Conservation (phyloP, 2,329 filamentous ascomycete species). For the Talaromyces marneffei region DNA sequence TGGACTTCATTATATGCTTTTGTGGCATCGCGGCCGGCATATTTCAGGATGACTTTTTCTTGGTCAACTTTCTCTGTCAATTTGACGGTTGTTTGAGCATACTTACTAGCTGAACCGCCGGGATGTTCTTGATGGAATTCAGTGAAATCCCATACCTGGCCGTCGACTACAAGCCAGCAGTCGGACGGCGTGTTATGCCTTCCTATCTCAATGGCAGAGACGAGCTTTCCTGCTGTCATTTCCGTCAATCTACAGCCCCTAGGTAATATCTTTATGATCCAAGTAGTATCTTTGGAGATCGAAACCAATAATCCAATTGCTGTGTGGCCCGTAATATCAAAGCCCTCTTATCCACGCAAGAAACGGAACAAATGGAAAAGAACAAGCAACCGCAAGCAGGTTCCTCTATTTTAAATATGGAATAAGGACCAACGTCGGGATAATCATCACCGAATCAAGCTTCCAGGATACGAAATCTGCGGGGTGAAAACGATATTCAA, state of each 20-base stretch:
- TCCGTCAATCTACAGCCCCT: background rate
- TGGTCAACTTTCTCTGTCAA: background rate
- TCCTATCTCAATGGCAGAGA: constrained; percentile 43
- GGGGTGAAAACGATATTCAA: background rate
- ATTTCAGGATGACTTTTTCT: constrained; percentile 39
- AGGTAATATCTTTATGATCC: background rate
- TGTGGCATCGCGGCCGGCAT: constrained; percentile 43
- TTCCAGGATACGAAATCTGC: background rate
- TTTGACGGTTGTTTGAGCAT: constrained; percentile 4
- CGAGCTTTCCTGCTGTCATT: constrained; percentile 28
- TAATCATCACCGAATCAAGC: background rate
- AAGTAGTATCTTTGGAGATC: background rate
- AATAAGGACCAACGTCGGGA: background rate
- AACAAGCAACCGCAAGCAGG: background rate
- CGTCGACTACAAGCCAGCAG: constrained; percentile 64
- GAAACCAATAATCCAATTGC: background rate
- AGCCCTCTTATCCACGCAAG: too few species aligned
- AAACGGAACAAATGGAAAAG: background rate
- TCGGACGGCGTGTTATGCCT: constrained; percentile 46
- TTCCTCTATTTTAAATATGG: background rate
- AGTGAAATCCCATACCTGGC: constrained; percentile 62
- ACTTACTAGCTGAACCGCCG: constrained; percentile 51
- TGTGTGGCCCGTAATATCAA: background rate
- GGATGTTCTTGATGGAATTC: constrained; percentile 61
- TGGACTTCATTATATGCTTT: constrained; percentile 42